Evolutionary conservation across 768 basidiomycete genomes (phyloP), one percentile per base, ranked within the genome.

Genomic region (Podaxis sp.): DNA sequence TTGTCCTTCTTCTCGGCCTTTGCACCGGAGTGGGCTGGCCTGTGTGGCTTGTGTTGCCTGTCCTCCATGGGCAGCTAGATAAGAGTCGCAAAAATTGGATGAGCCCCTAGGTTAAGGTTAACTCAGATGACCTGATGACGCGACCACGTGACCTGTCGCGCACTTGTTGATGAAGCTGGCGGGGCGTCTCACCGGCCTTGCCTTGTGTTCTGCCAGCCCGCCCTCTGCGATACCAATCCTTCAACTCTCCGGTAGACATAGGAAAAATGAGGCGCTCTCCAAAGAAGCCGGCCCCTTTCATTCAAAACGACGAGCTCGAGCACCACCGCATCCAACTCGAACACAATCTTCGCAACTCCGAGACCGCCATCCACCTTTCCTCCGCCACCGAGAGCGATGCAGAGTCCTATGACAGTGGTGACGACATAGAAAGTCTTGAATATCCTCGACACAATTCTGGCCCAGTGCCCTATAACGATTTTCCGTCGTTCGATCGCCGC

Each of bases 1-100:
- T 92, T 87, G 15, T 82, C 82, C 71, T 89, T 94, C 77, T 94
- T 94, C 63, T 87, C 90, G 1, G 83, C 84, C 68, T 92, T 93
- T 50, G 73, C 74, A 13, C 92, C 89, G 12, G 89, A 85, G 69
- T 85, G 85, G 19, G 91, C 76, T 19, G 90, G 83, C 38, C 90
- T 76, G 76, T 98, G 96, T 0, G 89, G 79, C 73, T 96, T 96
- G 75, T 96, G 93, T 29, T 82, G 83, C 69, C 84, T 83, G 59
- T 89, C 85, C 64, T 90, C 89, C 90, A 91, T 90, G 60, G 38
- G 25, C 25, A 63, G 6, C 40, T 54, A 27, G 40, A 33, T 9
- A 33, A 33, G 9, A 33, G 19, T 46, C n/a, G n/a, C 43, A 46
- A 50, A 58, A 55, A 58, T 49, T 57, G 46, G 50, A 64, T 64